Conservation (phyloP, 2,329 filamentous ascomycete genomes). For the Diaporthe citrichinensis region DNA sequence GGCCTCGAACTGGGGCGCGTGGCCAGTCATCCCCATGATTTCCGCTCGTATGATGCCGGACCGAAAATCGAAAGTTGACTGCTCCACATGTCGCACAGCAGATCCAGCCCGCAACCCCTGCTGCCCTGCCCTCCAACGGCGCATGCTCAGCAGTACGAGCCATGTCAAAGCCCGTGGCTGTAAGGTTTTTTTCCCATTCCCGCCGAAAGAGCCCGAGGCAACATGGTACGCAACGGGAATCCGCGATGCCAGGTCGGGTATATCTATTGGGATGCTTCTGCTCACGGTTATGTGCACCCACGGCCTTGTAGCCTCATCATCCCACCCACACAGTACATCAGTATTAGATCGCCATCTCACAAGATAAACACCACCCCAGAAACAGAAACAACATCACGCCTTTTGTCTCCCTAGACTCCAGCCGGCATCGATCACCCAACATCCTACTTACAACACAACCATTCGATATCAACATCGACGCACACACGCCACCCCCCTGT, state of each 20-base stretch:
- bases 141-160: conserved; percentile 2
- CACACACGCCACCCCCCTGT: conserved; percentile 32
- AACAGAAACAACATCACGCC: conserved; percentile 27
- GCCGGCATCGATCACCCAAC: conserved; percentile 20
- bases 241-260: conserved; percentile 35
- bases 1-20: conserved; percentile 12
- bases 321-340: conserved; percentile 32
- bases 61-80: conserved; percentile 42
- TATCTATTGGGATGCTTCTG: conserved; percentile 42
- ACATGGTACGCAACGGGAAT: conserved; percentile 18
- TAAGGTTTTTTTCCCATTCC: conserved; percentile 1
- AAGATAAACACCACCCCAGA: conserved; percentile 16
- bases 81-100: conserved; percentile 41
- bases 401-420: conserved; percentile 29
- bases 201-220: conserved; percentile 39
- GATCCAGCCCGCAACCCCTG: conserved; percentile 26
- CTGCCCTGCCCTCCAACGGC: conserved; percentile 21
- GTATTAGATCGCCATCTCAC: conserved; percentile 5
- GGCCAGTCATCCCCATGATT: conserved; percentile 23
- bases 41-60: conserved; percentile 41
- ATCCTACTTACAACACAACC: conserved; percentile 22
- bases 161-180: conserved; percentile 8
- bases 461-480: conserved; percentile 32
- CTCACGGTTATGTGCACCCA: conserved; percentile 25
- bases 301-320: conserved; percentile 38